Percentiles rank a stretch among this genome's conserved stretches.
These are phyloP conservation scores for Talaromyces sp. DNA, from an alignment of 2,329 filamentous ascomycete species.

Conservation along the genomic window DNA sequence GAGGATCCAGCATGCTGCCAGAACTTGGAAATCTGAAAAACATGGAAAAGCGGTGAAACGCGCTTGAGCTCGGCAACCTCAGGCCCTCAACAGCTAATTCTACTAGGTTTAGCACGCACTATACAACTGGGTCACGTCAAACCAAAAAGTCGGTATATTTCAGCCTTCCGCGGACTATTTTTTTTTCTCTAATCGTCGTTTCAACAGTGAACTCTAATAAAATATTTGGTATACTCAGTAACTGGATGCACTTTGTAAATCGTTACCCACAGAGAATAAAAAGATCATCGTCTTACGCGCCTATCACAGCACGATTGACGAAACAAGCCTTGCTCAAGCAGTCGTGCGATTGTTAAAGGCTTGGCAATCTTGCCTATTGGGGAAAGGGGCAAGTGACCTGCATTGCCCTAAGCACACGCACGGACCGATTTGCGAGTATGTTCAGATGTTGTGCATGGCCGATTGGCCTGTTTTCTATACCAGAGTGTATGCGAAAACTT, in stretches of 20 bases:
- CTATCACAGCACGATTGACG: neutral
- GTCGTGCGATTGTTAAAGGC: neutral
- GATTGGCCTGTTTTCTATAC: neutral
- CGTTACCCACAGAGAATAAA: neutral
- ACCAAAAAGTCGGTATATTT: neutral
- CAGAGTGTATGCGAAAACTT: no score
- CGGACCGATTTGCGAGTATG: neutral
- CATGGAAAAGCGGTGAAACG: neutral
- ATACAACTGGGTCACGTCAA: neutral
- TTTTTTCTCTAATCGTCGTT: neutral
- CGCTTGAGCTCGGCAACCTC: neutral
- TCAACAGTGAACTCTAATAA: neutral
- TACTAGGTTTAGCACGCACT: neutral
- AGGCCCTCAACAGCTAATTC: neutral
- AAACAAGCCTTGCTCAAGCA: constrained; percentile 2
- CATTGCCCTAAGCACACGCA: neutral
- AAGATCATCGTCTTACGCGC: neutral
- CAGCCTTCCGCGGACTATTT: neutral
- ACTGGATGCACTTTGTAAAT: neutral
- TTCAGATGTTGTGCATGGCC: neutral
- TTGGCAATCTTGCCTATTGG: neutral
- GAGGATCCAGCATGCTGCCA: no score
- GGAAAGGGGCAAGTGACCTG: neutral
- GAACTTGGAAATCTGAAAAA: no score
- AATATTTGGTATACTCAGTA: no score